A percentile compares a stretch with the other conserved stretches of the same genome.
Conservation (phyloP, 768 basidiomycete genomes). For the Boletellus ananiceps region DNA sequence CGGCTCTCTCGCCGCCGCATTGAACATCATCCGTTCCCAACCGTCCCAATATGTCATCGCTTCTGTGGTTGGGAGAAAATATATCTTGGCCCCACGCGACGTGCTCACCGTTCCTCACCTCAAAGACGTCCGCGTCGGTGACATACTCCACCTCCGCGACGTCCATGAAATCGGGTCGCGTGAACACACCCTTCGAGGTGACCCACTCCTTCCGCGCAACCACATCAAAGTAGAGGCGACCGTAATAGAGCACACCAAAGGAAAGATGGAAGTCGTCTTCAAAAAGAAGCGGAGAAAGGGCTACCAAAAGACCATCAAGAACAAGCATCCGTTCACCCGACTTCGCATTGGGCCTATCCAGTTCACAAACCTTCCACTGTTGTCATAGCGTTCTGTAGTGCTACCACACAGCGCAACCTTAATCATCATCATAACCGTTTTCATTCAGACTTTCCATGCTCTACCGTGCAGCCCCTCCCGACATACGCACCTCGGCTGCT, state of each 20-base stretch:
- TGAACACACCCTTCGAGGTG: constrained; percentile 86
- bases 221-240: constrained; percentile 78
- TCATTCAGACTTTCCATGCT: background rate
- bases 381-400: constrained; percentile 20
- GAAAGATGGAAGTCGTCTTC: constrained; percentile 83
- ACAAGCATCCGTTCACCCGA: constrained; percentile 95
- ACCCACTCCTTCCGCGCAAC: constrained; percentile 60
- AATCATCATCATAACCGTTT: background rate
- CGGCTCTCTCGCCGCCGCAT: constrained; percentile 52
- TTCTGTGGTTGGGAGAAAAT: constrained; percentile 79
- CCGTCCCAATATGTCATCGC: constrained; percentile 92
- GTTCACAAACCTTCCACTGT: constrained; percentile 34
- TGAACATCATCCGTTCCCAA: constrained; percentile 82
- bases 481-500: too few relatives aligned
- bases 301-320: constrained; percentile 88
- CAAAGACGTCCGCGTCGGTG: constrained; percentile 80
- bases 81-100: constrained; percentile 88
- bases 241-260: constrained; percentile 97
- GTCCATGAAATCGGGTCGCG: constrained; percentile 94
- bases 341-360: constrained; percentile 84
- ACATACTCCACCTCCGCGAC: constrained; percentile 74
- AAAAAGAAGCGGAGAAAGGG: constrained; percentile 99
- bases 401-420: background rate
- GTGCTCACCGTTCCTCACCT: constrained; percentile 91
- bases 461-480: too few relatives aligned